Evolutionary conservation across 2,329 filamentous ascomycete species (phyloP).

Genomic region (Biscogniauxia sp.): DNA sequence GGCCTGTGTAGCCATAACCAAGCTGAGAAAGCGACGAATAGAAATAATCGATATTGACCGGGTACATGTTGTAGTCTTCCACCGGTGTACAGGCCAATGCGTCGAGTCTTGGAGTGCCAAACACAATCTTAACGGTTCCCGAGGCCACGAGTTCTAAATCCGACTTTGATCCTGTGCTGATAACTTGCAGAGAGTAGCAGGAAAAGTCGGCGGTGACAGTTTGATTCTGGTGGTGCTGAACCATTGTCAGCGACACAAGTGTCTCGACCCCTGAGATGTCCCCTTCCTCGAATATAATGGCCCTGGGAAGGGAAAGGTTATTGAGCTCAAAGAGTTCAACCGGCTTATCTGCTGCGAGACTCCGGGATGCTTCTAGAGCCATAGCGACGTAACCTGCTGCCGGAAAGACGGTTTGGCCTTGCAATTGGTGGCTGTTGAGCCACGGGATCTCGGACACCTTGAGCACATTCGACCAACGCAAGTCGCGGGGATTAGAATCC

Average conservation of each 20-base stretch:
- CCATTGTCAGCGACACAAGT: conserved; percentile 18
- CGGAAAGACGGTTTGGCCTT: conserved; percentile 22
- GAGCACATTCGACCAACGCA: conserved; percentile 20
- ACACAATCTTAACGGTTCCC: conserved; percentile 18
- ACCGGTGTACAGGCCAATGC: conserved; percentile 10
- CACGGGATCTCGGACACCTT: conserved; percentile 14
- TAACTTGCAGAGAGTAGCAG: conserved; percentile 12
- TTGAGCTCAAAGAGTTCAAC: conserved; percentile 14
- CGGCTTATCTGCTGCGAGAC: neutral
- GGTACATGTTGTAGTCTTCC: conserved; percentile 15
- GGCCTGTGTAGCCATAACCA: conserved; percentile 15
- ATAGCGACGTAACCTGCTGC: conserved; percentile 22
- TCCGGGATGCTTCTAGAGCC: conserved; percentile 20
- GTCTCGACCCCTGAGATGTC: conserved; percentile 23
- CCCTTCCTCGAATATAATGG: conserved; percentile 14
- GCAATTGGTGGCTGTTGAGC: conserved; percentile 19
- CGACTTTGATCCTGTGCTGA: conserved; percentile 9
- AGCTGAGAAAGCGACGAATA: conserved; percentile 14
- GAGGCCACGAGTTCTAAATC: conserved; percentile 19
- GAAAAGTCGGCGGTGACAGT: conserved; percentile 14
- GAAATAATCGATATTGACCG: conserved; percentile 20
- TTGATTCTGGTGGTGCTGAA: conserved; percentile 7
- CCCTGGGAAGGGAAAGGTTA: conserved; percentile 20
- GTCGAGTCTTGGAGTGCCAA: conserved; percentile 17
- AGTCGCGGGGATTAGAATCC: conserved; percentile 4